Conservation (phyloP, 129 eudicot genomes). For the Scalesia atractyloides region DNA sequence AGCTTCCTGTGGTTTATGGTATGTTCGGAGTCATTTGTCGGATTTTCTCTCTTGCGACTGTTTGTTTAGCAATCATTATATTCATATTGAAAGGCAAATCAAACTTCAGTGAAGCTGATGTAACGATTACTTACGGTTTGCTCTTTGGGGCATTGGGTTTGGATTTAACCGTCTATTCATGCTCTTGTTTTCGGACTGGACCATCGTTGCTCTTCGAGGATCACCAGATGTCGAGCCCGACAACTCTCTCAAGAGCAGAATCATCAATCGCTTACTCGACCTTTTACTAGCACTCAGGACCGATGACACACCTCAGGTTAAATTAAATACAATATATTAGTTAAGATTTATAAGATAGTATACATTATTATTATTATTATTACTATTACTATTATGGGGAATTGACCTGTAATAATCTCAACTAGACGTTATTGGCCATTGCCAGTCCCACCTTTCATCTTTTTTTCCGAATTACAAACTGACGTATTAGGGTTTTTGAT, state of each 20-base stretch:
- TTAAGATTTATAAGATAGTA: no score
- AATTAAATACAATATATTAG: no score
- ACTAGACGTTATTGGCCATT: no score
- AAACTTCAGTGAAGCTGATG: conserved; percentile 4
- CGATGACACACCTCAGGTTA: background rate
- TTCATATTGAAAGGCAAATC: conserved; percentile 34
- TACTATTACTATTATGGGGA: no score
- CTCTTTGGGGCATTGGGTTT: conserved; percentile 49
- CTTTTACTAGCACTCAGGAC: conserved; percentile 8
- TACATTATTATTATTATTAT: no score
- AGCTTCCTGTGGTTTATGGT: conserved; percentile 38
- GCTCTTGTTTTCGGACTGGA: conserved; percentile 60
- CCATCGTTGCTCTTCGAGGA: conserved; percentile 25
- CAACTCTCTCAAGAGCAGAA: conserved; percentile 2
- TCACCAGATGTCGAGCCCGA: conserved; percentile 30
- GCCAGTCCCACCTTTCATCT: no score
- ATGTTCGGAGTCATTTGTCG: conserved; percentile 16
- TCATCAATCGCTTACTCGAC: background rate
- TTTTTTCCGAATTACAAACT: no score
- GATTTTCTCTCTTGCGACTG: conserved; percentile 21
- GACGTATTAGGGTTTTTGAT: no score
- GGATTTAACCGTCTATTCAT: conserved; percentile 37
- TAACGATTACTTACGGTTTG: conserved; percentile 43
- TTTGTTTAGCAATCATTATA: conserved; percentile 27
- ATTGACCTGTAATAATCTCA: no score